Base-by-base conservation (phyloP, 1,284 basidiomycete genomes). In the Cryptococcus neoformans region DNA sequence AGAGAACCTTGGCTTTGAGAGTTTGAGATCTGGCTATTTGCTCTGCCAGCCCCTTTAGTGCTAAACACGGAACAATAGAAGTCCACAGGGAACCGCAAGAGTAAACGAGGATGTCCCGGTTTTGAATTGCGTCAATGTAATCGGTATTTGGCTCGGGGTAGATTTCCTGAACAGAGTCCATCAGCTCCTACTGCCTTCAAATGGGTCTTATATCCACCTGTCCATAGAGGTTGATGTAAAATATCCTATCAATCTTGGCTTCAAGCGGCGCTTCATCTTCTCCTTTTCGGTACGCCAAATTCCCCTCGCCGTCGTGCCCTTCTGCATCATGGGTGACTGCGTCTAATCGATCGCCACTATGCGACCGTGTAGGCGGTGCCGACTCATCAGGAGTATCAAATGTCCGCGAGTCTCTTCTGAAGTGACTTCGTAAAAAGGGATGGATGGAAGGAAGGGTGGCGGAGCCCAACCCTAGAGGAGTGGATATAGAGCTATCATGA, bases 1-100 rank as follows among this genome's bases (percentile, higher is more conserved):
- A 81, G 36, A 99, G 77, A 11, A 97, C 83, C 73, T 97, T 98
- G 41, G 87, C 87, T 41, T 82, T 82, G 12, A 97, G 80, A 7
- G 82, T 81, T 3, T 79, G 78, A 12, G 91, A 93, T 44, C 83
- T 80, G 6, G 90, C 90, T 58, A 98, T 94, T 9, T 84, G 83
- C 36, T 83, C 79, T 1, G 87, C 92, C 4, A 98, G 85, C 5
- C 90, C 90, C 51, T 87, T 85, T 12, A 99, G 78, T 0, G 90
- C 87, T 14, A 99, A 82, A 72, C 93, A 96, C 0, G 95, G 94
- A 14, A 96, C 85, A 63, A 98, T 90, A 65, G 90, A 92, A 34
- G 93, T 96, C 90, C 90, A 97, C 2, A 96, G 78, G 0, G 91
- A 94, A 1, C 92, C 92, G 72, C 91, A 94, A 2, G 90, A 92